Base-by-base conservation (phyloP, 805 yeast genomes). In the Vanderwaltozyma tropicalis region DNA sequence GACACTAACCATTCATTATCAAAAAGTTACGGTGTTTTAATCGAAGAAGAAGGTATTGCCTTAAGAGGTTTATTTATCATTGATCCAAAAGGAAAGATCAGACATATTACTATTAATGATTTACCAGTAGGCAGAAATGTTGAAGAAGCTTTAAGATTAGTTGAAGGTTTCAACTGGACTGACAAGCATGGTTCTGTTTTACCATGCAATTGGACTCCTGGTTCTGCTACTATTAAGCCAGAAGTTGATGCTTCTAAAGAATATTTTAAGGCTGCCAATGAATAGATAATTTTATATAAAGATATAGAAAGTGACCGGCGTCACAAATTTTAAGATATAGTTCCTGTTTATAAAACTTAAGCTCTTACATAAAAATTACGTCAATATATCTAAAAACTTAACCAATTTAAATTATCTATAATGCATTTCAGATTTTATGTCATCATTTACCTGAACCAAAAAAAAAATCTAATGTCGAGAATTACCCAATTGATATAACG, bases 81-180 rank as follows among this genome's bases (percentile, higher is more conserved):
- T 59, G 97, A 92, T 74, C 97, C 97, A 64, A 75, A 80, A 68
- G 96, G 96, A 58, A 66, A 66, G 55, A 76, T 92, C 58, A 86
- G 97, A 81, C 98, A 92, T 74, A 74, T 82, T 71, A 89, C 97
- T 70, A 74, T 92, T 76, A 92, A 92, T 76, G 97, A 92, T 69
- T 81, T 89, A 66, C 96, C 98, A 66, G 99, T 92, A 53, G 98
- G 98, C 67, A 87, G 98, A 77, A 82, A 84, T 61, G 98, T 92
- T 53, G 96, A 88, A 51, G 99, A 92, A 78, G 82, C 96, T 51
- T 74, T 86, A 63, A 88, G 99, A 80, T 78, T 92, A 63, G 76
- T 92, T 48, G 97, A 92, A 66, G 99, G 96, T 55, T 92, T 92
- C 95, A 95, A 89, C 74, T 92, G 94, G 88, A 84, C 95, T 58